Evolutionary conservation across 257 asterid species (phyloP).

Genomic region (Plectranthus barbatus): DNA sequence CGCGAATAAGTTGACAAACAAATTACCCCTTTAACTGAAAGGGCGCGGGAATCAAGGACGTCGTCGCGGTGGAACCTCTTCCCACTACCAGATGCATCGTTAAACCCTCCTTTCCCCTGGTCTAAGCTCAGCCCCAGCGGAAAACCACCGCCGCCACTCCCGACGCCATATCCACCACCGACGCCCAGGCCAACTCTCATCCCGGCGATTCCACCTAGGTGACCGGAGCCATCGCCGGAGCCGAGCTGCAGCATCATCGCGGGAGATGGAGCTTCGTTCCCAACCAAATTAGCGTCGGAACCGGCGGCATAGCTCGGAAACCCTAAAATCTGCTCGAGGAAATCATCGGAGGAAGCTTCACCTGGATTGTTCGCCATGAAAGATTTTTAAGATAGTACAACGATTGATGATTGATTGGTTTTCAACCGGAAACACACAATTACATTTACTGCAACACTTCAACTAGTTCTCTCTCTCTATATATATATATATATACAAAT

Average conservation of each 20-base stretch:
- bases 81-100: constrained; percentile 55
- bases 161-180: constrained; percentile 28
- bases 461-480: not conserved
- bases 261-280: constrained; percentile 32
- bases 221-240: constrained; percentile 47
- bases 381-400: not conserved
- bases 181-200: constrained; percentile 34
- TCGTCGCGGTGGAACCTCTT: constrained; percentile 60
- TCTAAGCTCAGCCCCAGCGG: constrained; percentile 88
- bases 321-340: constrained; percentile 74
- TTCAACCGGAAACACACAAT: not conserved
- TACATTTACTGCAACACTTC: not conserved
- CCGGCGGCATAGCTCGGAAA: constrained; percentile 49
- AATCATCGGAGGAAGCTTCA: constrained; percentile 73
- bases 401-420: constrained; percentile 5
- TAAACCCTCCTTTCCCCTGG: constrained; percentile 61
- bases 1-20: not conserved
- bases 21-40: constrained; percentile 53
- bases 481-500: not conserved
- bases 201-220: constrained; percentile 47
- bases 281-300: constrained; percentile 39
- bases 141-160: constrained; percentile 39
- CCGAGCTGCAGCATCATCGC: constrained; percentile 59
- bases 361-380: constrained; percentile 71
- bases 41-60: constrained; percentile 49